phyloP scores from a whole-genome alignment of 1,284 basidiomycete genomes.

The Cryptococcus sp. region DNA sequence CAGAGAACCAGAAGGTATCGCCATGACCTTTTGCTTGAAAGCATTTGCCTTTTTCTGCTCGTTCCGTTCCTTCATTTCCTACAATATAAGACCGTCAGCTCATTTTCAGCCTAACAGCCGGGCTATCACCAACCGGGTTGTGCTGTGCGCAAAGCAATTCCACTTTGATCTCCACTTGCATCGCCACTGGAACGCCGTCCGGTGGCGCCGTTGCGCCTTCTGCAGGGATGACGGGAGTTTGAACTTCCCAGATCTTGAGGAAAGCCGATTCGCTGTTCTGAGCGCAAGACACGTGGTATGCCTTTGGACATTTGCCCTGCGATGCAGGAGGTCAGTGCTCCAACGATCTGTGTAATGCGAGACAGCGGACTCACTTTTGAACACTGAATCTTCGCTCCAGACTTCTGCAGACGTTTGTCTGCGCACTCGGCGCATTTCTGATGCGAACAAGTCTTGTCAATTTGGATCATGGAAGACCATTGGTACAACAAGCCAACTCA shows the following conservation, averaged over 20 bases:
- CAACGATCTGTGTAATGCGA: neutral
- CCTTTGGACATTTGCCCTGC: slow-evolving; percentile 77
- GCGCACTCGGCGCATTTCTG: slow-evolving; percentile 87
- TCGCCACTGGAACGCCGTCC: slow-evolving; percentile 61
- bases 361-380: slow-evolving; percentile 63
- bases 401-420: slow-evolving; percentile 65
- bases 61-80: slow-evolving; percentile 71
- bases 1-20: slow-evolving; percentile 66
- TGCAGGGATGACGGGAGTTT: slow-evolving; percentile 8
- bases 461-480: neutral
- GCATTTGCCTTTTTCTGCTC: slow-evolving; percentile 69
- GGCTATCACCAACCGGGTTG: slow-evolving; percentile 67
- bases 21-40: slow-evolving; percentile 62
- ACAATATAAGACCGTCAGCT: slow-evolving; percentile 7
- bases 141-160: slow-evolving; percentile 76
- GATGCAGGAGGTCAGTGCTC: neutral
- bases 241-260: slow-evolving; percentile 21
- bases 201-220: slow-evolving; percentile 18
- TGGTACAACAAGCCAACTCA: slow-evolving; percentile 54
- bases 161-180: slow-evolving; percentile 69
- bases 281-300: slow-evolving; percentile 92
- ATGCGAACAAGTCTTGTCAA: slow-evolving; percentile 4
- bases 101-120: neutral
- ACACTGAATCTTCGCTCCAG: slow-evolving; percentile 92
- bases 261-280: slow-evolving; percentile 30